Evolutionary conservation across 768 basidiomycete species (phyloP).

Genomic region (Leccinum truebloodii): DNA sequence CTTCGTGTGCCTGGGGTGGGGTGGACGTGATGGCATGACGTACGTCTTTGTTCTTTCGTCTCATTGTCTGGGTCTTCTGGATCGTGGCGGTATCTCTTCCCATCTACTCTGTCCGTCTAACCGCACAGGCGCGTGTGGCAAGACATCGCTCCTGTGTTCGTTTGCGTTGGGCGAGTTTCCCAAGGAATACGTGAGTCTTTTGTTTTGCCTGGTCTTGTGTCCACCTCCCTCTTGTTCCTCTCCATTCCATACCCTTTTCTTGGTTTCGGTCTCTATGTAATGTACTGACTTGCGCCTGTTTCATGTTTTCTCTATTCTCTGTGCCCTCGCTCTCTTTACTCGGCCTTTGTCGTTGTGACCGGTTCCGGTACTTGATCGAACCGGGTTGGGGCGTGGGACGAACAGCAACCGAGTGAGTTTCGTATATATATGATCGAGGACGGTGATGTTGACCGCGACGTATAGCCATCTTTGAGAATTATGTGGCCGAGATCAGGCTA

Average conservation of each 20-base stretch:
- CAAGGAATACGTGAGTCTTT: constrained; percentile 83
- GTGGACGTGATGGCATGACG: background rate
- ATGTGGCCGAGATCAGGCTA: constrained; percentile 96
- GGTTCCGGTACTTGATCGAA: background rate
- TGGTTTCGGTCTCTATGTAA: background rate
- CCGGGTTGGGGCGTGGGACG: constrained; percentile 3
- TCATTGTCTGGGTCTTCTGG: background rate
- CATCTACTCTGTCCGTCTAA: background rate
- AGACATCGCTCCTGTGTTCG: constrained; percentile 88
- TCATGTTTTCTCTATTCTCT: background rate
- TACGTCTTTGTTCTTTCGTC: background rate
- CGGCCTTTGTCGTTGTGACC: background rate
- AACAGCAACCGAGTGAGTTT: constrained; percentile 50
- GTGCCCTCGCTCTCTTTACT: background rate
- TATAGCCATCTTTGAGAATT: constrained; percentile 92
- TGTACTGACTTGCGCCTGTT: background rate
- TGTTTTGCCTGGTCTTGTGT: constrained; percentile 1
- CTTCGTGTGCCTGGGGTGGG: background rate
- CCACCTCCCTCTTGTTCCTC: background rate
- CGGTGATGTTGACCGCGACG: background rate
- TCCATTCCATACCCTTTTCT: background rate
- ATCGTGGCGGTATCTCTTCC: too few relatives aligned
- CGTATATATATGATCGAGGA: background rate
- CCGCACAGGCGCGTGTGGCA: constrained; percentile 84
- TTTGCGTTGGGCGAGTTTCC: constrained; percentile 95